Base-by-base conservation (phyloP, 2,329 filamentous ascomycete genomes). In the Cyphellophora europaea region DNA sequence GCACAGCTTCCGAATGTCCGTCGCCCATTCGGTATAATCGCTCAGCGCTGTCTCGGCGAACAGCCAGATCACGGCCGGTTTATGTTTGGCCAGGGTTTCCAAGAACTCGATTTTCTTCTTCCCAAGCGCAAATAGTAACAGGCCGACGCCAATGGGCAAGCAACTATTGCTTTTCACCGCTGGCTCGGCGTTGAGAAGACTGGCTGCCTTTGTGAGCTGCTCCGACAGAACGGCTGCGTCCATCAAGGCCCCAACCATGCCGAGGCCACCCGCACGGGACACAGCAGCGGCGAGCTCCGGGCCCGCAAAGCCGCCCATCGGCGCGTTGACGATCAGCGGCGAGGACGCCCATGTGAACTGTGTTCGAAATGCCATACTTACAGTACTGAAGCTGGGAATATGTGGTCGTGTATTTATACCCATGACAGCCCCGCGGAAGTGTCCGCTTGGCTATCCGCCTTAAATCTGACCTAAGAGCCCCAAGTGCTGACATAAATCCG, bases 251-350 rank as follows among this genome's bases (percentile, higher is more conserved):
- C 61, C 58, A 14, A 74, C 62, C 45, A 85, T 59, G 5, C 61
- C 71, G 1, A 71, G 43, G 4, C 66, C 67, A 5, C 67, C 66
- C 21, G 73, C 69, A 45, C 57, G 57, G 2, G 71, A 75, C 10
- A 83, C 68, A 30, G 74, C 68, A 19, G 74, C 59, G 3, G 77
- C 75, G 3, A 85, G 66, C 1, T 51, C 65, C 41, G 53, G 68
- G 49, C 52, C 67, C 45, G 67, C 62, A 33, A 82, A 72, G 23
- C 76, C 63, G 23, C 76, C 71, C 81, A 86, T 84, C 0, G 81
- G 81, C 2, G 77, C 80, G 28, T 65, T 64, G 32, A 68, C 61
- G 19, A 85, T 65, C 13, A 82, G 21, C n/a, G 21, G 21, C 21
- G 21, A 25, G 8, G 21, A 8, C n/a, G 21, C n/a, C 21, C 21